phyloP scores from a whole-genome alignment of 176 grass and related monocot genomes.

The Zea luxurians region DNA sequence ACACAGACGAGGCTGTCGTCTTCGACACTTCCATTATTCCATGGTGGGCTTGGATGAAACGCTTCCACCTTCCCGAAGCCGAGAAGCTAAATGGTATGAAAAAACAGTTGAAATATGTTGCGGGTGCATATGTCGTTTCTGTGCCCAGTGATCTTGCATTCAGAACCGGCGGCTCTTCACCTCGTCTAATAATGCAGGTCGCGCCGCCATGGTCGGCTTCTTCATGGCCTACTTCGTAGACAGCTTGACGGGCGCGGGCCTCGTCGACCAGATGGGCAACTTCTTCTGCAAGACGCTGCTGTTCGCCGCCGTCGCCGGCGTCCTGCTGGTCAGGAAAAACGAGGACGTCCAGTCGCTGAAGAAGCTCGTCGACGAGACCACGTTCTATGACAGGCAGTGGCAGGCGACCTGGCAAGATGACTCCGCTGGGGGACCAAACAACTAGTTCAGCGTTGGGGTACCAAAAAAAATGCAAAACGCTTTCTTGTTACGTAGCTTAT shows the following conservation, averaged over 20 bases:
- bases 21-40: constrained; percentile 85
- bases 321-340: constrained; percentile 80
- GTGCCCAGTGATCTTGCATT: neutral
- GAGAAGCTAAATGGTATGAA: constrained; percentile 81
- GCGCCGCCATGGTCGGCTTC: constrained; percentile 98
- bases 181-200: constrained; percentile 44
- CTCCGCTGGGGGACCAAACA: constrained; percentile 39
- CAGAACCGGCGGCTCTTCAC: neutral
- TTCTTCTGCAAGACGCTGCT: constrained; percentile 97
- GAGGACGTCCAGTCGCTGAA: constrained; percentile 75
- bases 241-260: constrained; percentile 77
- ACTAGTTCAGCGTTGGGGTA: constrained; percentile 24
- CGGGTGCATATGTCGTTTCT: neutral
- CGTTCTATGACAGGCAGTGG: constrained; percentile 98
- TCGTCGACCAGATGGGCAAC: constrained; percentile 86
- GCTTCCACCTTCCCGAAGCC: constrained; percentile 92
- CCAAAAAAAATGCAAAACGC: neutral
- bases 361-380: constrained; percentile 78
- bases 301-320: constrained; percentile 69
- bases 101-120: neutral
- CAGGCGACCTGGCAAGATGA: constrained; percentile 94
- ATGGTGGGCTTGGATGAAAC: constrained; percentile 91
- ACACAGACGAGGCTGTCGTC: constrained; percentile 47
- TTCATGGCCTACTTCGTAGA: constrained; percentile 99
- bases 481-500: constrained; percentile 4